phyloP scores from a whole-genome alignment of 208 protist species.

The Angomonas ambiguus region DNA sequence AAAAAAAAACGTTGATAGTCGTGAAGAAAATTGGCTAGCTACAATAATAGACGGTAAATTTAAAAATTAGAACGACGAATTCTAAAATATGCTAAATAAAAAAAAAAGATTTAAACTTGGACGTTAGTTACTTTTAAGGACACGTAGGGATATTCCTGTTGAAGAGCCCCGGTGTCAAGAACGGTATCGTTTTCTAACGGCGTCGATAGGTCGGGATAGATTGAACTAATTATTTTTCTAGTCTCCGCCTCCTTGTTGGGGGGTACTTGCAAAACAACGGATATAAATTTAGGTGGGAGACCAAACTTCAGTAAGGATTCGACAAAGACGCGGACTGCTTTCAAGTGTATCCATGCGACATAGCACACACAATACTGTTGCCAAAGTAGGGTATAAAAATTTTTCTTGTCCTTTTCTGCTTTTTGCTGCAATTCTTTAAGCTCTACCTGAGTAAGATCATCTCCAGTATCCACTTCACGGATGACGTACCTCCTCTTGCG shows the following conservation, averaged over 20 bases:
- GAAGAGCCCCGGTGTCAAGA: constrained; percentile 54
- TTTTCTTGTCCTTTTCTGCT: constrained; percentile 78
- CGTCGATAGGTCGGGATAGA: constrained; percentile 63
- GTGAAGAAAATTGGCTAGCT: not conserved
- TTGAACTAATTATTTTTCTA: constrained; percentile 58
- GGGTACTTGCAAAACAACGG: constrained; percentile 71
- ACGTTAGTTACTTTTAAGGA: constrained; percentile 80
- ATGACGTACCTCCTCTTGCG: constrained; percentile 75
- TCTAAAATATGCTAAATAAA: not conserved
- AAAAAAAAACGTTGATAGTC: not conserved
- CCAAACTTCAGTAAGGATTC: constrained; percentile 89
- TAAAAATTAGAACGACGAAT: not conserved
- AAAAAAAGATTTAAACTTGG: constrained; percentile 34
- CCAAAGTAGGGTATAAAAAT: constrained; percentile 74
- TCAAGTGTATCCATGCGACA: constrained; percentile 90
- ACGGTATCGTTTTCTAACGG: constrained; percentile 43
- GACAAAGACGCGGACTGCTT: constrained; percentile 89
- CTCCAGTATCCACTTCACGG: constrained; percentile 65
- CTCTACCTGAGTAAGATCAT: constrained; percentile 61
- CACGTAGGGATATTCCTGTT: constrained; percentile 85
- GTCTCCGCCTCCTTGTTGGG: constrained; percentile 70
- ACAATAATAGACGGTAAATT: not conserved
- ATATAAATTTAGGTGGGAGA: constrained; percentile 82
- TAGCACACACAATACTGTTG: constrained; percentile 88
- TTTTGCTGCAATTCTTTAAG: constrained; percentile 66